Conservation (phyloP, 2,329 filamentous ascomycete genomes). For the Penicillium rolfsii region DNA sequence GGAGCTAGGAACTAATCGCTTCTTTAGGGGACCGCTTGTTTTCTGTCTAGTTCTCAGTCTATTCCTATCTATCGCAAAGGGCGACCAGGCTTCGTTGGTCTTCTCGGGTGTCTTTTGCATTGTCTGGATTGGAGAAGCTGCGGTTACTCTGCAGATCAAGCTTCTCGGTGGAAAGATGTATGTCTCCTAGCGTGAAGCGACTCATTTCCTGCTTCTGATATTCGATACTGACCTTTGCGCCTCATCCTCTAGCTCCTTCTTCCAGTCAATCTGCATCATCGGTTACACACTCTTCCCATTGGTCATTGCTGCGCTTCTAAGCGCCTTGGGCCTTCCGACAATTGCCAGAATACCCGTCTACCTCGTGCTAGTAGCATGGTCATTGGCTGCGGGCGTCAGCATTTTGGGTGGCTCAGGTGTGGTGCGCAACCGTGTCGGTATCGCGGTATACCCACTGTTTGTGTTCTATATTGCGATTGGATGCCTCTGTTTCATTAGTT, state of each 20-base stretch:
- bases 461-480: constrained; percentile 93
- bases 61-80: constrained; percentile 79
- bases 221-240: constrained; percentile 20
- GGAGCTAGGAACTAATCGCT: constrained; percentile 2
- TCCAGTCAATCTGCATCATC: constrained; percentile 96
- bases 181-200: constrained; percentile 45
- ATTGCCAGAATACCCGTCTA: constrained; percentile 90
- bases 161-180: constrained; percentile 95
- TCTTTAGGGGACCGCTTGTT: constrained; percentile 76
- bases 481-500: constrained; percentile 97
- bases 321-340: constrained; percentile 75
- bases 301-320: constrained; percentile 88
- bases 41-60: constrained; percentile 90
- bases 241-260: constrained; percentile 75
- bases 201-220: not conserved
- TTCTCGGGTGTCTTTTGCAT: constrained; percentile 97
- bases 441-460: constrained; percentile 92
- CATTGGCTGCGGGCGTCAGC: constrained; percentile 90
- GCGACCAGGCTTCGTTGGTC: constrained; percentile 81
- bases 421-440: constrained; percentile 87
- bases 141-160: constrained; percentile 98
- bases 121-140: constrained; percentile 94
- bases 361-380: constrained; percentile 85
- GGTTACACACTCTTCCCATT: constrained; percentile 97
- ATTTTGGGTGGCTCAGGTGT: constrained; percentile 95